Conservation (phyloP, 1,284 basidiomycete species). For the Lentinus polychrous region DNA sequence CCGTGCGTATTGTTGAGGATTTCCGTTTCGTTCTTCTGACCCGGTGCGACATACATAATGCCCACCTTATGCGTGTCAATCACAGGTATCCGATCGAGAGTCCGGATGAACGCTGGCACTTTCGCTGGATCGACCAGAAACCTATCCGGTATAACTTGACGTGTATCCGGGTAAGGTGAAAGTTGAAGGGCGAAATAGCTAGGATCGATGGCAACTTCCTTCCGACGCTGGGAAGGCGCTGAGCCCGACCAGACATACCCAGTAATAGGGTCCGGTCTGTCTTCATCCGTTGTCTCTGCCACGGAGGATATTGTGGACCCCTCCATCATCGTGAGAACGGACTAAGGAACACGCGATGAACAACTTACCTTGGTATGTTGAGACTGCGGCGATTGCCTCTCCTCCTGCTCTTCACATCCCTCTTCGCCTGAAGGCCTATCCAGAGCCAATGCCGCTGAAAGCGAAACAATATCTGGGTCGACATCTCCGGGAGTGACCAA, state of each 20-base stretch:
- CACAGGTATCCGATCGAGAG: slow-evolving; percentile 84
- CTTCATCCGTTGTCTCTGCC: slow-evolving; percentile 3
- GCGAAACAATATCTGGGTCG: slow-evolving; percentile 66
- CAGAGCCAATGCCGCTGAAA: slow-evolving; percentile 71
- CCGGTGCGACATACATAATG: slow-evolving; percentile 92
- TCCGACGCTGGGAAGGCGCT: slow-evolving; percentile 82
- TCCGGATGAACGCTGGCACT: slow-evolving; percentile 54
- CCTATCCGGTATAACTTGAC: slow-evolving; percentile 28
- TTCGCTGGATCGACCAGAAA: slow-evolving; percentile 51
- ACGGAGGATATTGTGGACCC: not conserved
- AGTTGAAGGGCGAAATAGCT: slow-evolving; percentile 85
- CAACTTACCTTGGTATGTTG: not conserved
- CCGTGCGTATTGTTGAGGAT: slow-evolving; percentile 91
- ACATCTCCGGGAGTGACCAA: slow-evolving; percentile 79
- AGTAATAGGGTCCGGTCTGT: slow-evolving; percentile 53
- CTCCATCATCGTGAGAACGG: not conserved
- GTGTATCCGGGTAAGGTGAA: slow-evolving; percentile 66
- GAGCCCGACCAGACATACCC: slow-evolving; percentile 81
- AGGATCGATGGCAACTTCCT: slow-evolving; percentile 82
- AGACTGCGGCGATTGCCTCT: slow-evolving; percentile 1
- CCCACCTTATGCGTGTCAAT: slow-evolving; percentile 98
- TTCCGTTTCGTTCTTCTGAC: slow-evolving; percentile 80
- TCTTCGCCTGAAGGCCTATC: slow-evolving; percentile 34
- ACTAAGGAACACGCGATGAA: not conserved
- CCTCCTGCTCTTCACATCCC: slow-evolving; percentile 3